These are phyloP conservation scores for Spinellus fusiger DNA, from an alignment of 192 early-diverging fungal genomes.

Conservation along the genomic window DNA sequence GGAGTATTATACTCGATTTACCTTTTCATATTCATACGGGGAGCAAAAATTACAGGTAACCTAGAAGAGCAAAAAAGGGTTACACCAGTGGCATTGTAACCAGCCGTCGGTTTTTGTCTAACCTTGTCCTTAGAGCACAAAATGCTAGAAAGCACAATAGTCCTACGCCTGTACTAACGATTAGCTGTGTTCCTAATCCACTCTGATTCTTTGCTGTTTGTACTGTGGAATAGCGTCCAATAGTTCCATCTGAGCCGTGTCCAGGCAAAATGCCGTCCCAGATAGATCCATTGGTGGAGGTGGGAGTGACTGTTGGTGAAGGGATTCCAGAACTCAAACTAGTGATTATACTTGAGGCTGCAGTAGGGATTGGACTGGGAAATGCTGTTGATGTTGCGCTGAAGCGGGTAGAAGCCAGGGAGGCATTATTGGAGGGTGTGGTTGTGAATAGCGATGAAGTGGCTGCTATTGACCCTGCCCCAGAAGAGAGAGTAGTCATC, in stretches of 20 bases:
- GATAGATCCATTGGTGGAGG: not conserved
- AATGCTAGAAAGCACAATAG: conserved; percentile 16
- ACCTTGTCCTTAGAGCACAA: conserved; percentile 24
- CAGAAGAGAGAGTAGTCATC: not conserved
- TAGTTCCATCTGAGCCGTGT: not conserved
- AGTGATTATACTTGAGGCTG: not conserved
- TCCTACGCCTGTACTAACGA: conserved; percentile 12
- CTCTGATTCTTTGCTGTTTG: conserved; percentile 12
- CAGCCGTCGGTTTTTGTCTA: not conserved
- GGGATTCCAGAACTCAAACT: not conserved
- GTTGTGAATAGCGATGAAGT: not conserved
- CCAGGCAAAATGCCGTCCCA: not conserved
- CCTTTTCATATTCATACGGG: conserved; percentile 28
- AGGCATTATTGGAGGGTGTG: not conserved
- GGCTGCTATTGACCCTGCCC: not conserved
- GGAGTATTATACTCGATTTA: not conserved
- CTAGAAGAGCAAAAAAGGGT: conserved; percentile 3
- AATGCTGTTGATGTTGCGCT: not conserved
- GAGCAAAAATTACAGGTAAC: conserved; percentile 17
- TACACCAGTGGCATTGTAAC: not conserved
- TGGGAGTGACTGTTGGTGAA: not conserved
- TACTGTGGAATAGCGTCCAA: not conserved
- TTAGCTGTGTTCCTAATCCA: conserved; percentile 17
- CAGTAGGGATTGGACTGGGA: not conserved
- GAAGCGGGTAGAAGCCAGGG: not conserved